A percentile compares a stretch with the other conserved stretches of the same genome.
phyloP scores from a whole-genome alignment of 1,284 basidiomycete species.

The Cystobasidiaceae sp. region DNA sequence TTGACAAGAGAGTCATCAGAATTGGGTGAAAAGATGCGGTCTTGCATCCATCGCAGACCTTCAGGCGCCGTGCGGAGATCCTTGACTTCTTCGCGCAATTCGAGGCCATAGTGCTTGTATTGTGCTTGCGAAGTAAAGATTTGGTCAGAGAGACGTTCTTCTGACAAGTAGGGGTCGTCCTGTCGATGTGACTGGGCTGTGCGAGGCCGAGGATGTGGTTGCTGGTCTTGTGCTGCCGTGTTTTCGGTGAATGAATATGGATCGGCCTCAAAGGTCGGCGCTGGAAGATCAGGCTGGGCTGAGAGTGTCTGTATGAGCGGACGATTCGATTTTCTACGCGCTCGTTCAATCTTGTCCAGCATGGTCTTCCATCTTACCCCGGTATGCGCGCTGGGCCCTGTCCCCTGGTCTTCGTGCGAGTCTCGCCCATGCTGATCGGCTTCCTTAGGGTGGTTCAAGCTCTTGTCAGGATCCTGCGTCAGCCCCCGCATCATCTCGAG shows the following conservation, averaged over 20 bases:
- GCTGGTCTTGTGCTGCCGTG: not conserved
- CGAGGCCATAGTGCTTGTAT: not conserved
- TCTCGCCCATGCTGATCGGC: too few species aligned
- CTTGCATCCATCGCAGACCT: slow-evolving; percentile 20
- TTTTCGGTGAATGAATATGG: too few species aligned
- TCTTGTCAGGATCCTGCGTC: too few species aligned
- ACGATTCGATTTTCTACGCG: not conserved
- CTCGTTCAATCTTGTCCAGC: not conserved
- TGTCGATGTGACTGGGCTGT: not conserved
- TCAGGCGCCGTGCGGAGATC: not conserved
- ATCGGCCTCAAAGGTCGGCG: too few species aligned
- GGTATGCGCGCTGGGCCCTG: not conserved
- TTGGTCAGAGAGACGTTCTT: not conserved
- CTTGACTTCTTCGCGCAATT: slow-evolving; percentile 9
- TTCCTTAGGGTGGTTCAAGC: too few species aligned
- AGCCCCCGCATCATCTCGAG: too few species aligned
- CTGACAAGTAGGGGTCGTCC: not conserved
- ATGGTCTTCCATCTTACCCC: not conserved
- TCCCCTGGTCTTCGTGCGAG: too few species aligned
- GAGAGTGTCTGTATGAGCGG: too few species aligned
- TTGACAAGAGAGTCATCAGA: slow-evolving; percentile 6
- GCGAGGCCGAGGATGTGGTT: not conserved
- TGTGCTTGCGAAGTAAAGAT: slow-evolving; percentile 5
- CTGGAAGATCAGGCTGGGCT: too few species aligned
- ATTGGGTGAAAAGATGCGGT: not conserved